Percentiles rank a stretch among this genome's conserved stretches.
Evolutionary conservation across 2,329 filamentous ascomycete species (phyloP).

Genomic region (Cordyceps fumosorosea): DNA sequence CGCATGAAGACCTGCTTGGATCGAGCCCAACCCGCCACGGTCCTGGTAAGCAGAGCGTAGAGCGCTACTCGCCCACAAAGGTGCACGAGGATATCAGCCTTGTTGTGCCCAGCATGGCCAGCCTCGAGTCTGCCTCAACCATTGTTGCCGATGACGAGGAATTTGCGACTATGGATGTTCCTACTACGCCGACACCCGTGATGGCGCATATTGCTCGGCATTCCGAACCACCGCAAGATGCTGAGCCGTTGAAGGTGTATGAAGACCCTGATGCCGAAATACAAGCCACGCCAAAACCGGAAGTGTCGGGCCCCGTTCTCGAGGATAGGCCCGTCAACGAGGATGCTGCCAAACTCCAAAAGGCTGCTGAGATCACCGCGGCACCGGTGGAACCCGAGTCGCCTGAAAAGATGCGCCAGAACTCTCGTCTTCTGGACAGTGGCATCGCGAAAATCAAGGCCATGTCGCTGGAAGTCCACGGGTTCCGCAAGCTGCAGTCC

Average conservation of each 20-base stretch:
- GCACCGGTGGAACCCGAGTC: slow-evolving; percentile 25
- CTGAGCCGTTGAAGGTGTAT: slow-evolving; percentile 44
- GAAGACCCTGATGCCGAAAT: slow-evolving; percentile 54
- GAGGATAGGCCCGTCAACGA: slow-evolving; percentile 57
- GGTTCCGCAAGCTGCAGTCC: slow-evolving; percentile 71
- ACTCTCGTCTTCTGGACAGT: slow-evolving; percentile 60
- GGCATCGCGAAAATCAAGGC: slow-evolving; percentile 67
- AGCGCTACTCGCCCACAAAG: slow-evolving; percentile 35
- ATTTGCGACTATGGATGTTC: neutral
- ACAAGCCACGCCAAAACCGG: slow-evolving; percentile 39
- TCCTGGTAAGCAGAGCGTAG: slow-evolving; percentile 30
- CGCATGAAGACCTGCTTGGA: neutral
- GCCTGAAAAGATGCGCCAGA: slow-evolving; percentile 51
- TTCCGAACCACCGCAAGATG: slow-evolving; percentile 7
- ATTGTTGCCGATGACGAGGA: slow-evolving; percentile 19
- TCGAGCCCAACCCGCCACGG: slow-evolving; percentile 36
- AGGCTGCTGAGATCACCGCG: slow-evolving; percentile 19
- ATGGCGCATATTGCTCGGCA: slow-evolving; percentile 5
- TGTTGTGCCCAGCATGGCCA: slow-evolving; percentile 41
- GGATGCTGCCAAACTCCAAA: slow-evolving; percentile 32
- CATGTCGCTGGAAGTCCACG: slow-evolving; percentile 70
- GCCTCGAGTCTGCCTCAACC: slow-evolving; percentile 26
- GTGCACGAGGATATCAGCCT: slow-evolving; percentile 49
- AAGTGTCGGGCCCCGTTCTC: slow-evolving; percentile 43
- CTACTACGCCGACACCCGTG: slow-evolving; percentile 13